Evolutionary conservation across 192 early-diverging fungal species (phyloP).

Genomic region (Chytriomyces hyalinus): DNA sequence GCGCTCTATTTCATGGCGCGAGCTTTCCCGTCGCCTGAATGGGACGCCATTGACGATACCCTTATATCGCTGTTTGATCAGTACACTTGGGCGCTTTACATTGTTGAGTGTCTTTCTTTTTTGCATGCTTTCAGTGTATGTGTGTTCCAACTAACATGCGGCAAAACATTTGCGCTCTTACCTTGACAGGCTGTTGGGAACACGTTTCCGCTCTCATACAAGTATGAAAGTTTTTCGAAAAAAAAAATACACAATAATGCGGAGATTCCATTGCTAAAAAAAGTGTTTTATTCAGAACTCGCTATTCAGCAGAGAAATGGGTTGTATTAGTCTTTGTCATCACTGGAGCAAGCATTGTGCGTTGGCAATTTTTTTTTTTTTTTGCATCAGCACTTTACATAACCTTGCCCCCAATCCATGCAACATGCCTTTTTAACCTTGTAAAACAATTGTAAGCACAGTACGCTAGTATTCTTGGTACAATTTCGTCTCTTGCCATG

Average conservation of each 20-base stretch:
- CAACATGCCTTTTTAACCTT: neutral
- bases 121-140: neutral
- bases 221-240: slow-evolving; percentile 32
- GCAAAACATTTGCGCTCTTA: neutral
- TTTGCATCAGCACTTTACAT: too few species aligned
- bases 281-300: slow-evolving; percentile 30
- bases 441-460: neutral
- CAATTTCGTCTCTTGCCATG: slow-evolving; percentile 53
- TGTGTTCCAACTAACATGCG: too few species aligned
- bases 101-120: neutral
- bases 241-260: neutral
- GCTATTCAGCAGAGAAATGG: slow-evolving; percentile 39
- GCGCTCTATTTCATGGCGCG: slow-evolving; percentile 40
- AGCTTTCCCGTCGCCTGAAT: slow-evolving; percentile 17
- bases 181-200: slow-evolving; percentile 38
- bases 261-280: neutral
- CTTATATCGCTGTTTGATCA: slow-evolving; percentile 37
- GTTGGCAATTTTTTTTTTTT: neutral
- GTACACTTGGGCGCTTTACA: slow-evolving; percentile 45
- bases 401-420: too few species aligned
- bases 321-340: slow-evolving; percentile 40
- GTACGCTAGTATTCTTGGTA: slow-evolving; percentile 53
- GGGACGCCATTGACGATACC: slow-evolving; percentile 21
- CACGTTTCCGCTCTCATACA: slow-evolving; percentile 41
- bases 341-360: slow-evolving; percentile 37